These are phyloP conservation scores for Nepenthes alata DNA, from an alignment of 179 eudicot genomes.

Conservation along the genomic window DNA sequence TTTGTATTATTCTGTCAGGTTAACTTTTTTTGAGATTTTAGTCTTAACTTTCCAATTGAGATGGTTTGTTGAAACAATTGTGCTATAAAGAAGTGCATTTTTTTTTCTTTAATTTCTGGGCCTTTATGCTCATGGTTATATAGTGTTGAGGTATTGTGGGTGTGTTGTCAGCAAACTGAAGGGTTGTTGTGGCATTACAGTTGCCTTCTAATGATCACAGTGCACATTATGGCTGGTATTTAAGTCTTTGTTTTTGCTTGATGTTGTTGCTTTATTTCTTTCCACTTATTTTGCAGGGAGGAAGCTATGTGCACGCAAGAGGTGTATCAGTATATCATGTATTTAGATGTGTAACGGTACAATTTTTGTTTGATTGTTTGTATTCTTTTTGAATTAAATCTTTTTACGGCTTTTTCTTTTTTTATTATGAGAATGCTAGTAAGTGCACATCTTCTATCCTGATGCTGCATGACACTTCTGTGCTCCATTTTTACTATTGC, in stretches of 20 bases:
- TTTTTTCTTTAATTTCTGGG: no score
- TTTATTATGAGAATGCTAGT: background rate
- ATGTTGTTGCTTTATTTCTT: slow-evolving; percentile 3
- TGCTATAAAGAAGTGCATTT: background rate
- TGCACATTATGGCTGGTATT: no score
- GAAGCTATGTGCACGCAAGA: slow-evolving; percentile 82
- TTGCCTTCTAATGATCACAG: no score
- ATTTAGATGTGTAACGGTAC: slow-evolving; percentile 69
- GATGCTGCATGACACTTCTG: background rate
- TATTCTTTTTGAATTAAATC: background rate
- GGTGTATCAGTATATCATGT: slow-evolving; percentile 64
- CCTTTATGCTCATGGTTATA: no score
- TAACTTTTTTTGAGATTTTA: background rate
- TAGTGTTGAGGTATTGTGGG: no score
- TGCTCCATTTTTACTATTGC: slow-evolving; percentile 9
- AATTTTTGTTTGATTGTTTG: background rate
- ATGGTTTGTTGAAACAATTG: background rate
- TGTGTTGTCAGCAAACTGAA: no score
- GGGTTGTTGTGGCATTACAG: no score
- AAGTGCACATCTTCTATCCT: background rate
- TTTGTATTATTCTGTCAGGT: background rate
- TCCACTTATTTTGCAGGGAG: slow-evolving; percentile 37
- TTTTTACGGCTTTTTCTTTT: background rate
- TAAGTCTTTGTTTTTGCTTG: background rate
- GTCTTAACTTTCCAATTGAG: background rate